Base-by-base conservation (phyloP, 2,329 filamentous ascomycete genomes). In the Mycogone perniciosa region DNA sequence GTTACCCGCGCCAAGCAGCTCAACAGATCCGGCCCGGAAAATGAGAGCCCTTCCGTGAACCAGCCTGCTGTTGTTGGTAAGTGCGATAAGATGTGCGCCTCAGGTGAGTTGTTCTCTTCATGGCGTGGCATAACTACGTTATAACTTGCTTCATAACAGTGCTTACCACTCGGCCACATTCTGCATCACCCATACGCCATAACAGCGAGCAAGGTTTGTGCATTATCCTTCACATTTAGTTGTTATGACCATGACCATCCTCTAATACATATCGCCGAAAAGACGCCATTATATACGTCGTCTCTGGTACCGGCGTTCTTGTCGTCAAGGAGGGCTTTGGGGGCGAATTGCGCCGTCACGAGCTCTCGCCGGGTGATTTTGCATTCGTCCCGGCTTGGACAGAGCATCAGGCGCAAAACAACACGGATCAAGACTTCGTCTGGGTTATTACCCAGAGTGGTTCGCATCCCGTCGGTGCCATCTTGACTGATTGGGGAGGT, bases 381-480 rank as follows among this genome's bases (percentile, higher is more conserved):
- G 84, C 83, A 3, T 74, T 87, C 49, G 77, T 89, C 9, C 85
- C 85, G 0, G 79, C 84, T 0, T 87, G 77, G 74, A 80, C 81
- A 0, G 84, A 89, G 63, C 84, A 89, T 66, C 84, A 88, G 63
- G 76, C 84, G 48, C 71, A 83, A 20, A 89, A 89, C 59, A 78
- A 86, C 35, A 76, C 76, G 1, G 79, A 82, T 40, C 64, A 61
- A 45, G 80, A 85, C 43, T 69, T 85, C 2, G 76, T 81, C 35
- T 86, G 84, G 81, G 76, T 86, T 8, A 76, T 88, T 41, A 80
- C 82, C 5, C 75, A 84, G 26, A 81, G 77, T 56, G 85, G 84
- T 1, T 63, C 76, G 2, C 71, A 73, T 50, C 84, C 84, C 0
- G 73, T 81, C 2, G 81, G 85, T 5, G 80, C 81, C 29, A 81